Percentiles rank a stretch among this genome's conserved stretches.
These are phyloP conservation scores for Aeschynomene evenia DNA, from an alignment of 306 rosid genomes.

Conservation along the genomic window DNA sequence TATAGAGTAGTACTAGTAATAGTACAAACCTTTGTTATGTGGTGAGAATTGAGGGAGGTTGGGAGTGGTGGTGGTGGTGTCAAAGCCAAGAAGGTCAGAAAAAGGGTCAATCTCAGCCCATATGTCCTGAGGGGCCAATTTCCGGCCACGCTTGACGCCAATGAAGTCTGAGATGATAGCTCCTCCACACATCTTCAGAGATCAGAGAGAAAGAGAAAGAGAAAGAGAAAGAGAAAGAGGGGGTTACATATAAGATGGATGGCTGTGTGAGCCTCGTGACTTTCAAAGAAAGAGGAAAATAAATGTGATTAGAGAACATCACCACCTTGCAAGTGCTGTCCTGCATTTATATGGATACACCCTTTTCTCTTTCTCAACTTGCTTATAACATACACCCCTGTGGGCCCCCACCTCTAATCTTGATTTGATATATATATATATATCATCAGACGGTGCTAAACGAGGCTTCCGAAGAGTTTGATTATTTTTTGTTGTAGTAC, in stretches of 20 bases:
- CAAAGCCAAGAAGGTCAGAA: conserved; percentile 61
- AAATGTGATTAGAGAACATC: not conserved
- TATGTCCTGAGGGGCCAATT: conserved; percentile 34
- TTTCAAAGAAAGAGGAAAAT: not conserved
- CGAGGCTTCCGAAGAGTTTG: no score
- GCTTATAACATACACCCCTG: not conserved
- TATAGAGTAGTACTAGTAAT: no score
- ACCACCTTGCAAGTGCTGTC: not conserved
- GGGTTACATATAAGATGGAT: not conserved
- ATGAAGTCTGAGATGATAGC: conserved; percentile 77
- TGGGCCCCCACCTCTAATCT: not conserved
- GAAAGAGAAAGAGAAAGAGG: not conserved
- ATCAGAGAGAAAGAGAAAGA: not conserved
- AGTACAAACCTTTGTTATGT: conserved; percentile 33
- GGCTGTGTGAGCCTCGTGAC: conserved; percentile 6
- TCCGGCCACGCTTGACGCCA: conserved; percentile 54
- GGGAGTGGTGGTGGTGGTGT: not conserved
- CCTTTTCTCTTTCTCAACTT: not conserved
- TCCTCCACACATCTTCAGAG: conserved; percentile 77
- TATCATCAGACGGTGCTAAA: conserved; percentile 6
- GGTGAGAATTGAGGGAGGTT: not conserved
- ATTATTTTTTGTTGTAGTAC: no score
- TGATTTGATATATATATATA: no score
- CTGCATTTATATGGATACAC: conserved; percentile 38
- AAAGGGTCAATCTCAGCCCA: conserved; percentile 67